Conservation (phyloP, 108 stramenopile species). For the Conticribra weissflogii region DNA sequence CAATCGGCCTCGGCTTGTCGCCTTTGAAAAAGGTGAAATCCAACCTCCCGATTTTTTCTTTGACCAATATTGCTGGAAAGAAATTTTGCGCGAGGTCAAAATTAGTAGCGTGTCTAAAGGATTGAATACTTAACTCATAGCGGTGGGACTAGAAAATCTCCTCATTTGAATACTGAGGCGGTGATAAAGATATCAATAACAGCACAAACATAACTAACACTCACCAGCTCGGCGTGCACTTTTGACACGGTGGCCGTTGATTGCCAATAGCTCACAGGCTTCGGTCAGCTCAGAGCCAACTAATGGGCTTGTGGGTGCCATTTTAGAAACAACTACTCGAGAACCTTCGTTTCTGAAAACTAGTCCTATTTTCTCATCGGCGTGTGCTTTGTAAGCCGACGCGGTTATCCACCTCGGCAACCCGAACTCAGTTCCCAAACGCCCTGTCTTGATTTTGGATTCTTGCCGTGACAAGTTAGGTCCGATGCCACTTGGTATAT, state of each 20-base stretch:
- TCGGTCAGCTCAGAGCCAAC: neutral
- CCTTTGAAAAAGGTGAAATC: neutral
- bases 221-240: neutral
- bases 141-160: too few relatives aligned
- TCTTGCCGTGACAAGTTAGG: neutral
- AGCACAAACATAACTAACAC: too few relatives aligned
- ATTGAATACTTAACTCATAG: too few relatives aligned
- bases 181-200: too few relatives aligned
- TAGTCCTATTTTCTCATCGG: neutral
- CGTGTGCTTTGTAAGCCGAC: neutral
- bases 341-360: neutral
- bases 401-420: neutral
- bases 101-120: too few relatives aligned
- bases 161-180: too few relatives aligned
- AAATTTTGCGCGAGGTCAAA: too few relatives aligned
- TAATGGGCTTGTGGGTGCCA: neutral
- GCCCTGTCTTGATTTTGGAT: neutral
- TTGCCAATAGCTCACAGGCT: neutral
- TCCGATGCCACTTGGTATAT: neutral
- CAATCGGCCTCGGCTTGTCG: neutral
- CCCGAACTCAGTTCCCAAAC: neutral
- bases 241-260: neutral
- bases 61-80: neutral
- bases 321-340: neutral
- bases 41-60: neutral